These are phyloP conservation scores for Polygonum maritimum DNA, from an alignment of 148 eudicot species.

Conservation along the genomic window DNA sequence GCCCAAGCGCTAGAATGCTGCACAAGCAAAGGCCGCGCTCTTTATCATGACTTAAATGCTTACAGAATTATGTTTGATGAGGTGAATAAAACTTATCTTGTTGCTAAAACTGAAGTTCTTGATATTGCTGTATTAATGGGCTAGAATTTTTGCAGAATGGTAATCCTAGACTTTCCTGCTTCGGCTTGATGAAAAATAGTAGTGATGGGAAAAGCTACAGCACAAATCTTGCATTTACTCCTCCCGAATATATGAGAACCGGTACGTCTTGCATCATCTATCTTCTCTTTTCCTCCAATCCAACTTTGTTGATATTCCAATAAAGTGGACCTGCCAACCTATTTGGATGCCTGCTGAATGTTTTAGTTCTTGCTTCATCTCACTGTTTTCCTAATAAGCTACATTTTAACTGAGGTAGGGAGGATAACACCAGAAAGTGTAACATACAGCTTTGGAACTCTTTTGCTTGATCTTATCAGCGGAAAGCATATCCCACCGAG, in stretches of 20 bases:
- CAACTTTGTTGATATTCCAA: neutral
- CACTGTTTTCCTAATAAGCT: neutral
- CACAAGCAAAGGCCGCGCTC: constrained; percentile 57
- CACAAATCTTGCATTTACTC: constrained; percentile 66
- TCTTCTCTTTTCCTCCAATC: neutral
- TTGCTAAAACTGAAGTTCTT: neutral
- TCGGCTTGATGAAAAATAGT: constrained; percentile 73
- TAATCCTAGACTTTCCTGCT: constrained; percentile 66
- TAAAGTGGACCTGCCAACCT: neutral
- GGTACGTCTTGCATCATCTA: constrained; percentile 23
- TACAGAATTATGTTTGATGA: constrained; percentile 62
- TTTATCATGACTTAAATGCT: constrained; percentile 68
- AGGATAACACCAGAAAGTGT: constrained; percentile 63
- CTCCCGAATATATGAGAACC: constrained; percentile 66
- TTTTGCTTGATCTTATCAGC: constrained; percentile 63
- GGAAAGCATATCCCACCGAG: constrained; percentile 74
- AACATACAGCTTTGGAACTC: constrained; percentile 60
- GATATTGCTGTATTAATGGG: constrained; percentile 5
- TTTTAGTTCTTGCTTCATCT: neutral
- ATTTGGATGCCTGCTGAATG: neutral
- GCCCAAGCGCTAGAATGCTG: constrained; percentile 66
- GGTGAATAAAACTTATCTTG: constrained; percentile 20
- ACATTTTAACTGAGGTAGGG: constrained; percentile 25
- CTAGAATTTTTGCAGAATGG: constrained; percentile 41
- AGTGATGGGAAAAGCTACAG: constrained; percentile 69